These are phyloP conservation scores for Tricholoma hemisulphureum DNA, from an alignment of 768 basidiomycete species.

Conservation along the genomic window DNA sequence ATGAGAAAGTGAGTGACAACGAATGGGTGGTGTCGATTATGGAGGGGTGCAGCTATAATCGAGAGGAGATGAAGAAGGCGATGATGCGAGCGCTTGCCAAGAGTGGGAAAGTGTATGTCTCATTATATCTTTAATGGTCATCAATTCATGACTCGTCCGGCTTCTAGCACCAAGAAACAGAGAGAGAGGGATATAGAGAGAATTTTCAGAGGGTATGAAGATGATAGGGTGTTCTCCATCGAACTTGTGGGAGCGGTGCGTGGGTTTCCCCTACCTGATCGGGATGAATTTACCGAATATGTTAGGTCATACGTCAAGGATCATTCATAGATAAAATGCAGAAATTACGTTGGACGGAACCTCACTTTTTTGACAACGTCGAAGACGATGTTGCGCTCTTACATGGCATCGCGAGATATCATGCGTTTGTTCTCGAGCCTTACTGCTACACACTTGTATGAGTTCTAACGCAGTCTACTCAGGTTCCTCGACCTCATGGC, in stretches of 20 bases:
- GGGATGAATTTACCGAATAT: neutral
- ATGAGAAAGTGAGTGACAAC: too few species aligned
- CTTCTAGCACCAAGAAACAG: too few species aligned
- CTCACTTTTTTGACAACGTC: conserved; percentile 31
- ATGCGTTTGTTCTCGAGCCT: conserved; percentile 32
- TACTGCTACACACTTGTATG: neutral
- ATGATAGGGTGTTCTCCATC: conserved; percentile 46
- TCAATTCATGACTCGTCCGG: too few species aligned
- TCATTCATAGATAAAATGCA: conserved; percentile 47
- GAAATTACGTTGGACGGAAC: conserved; percentile 43
- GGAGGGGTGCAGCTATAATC: neutral
- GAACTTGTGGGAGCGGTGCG: conserved; percentile 50
- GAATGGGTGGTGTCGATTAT: conserved; percentile 1
- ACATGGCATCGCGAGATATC: conserved; percentile 49
- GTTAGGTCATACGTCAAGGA: conserved; percentile 48
- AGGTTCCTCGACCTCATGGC: conserved; percentile 52
- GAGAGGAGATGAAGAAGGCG: neutral
- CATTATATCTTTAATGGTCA: neutral
- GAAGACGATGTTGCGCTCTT: conserved; percentile 35
- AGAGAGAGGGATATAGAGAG: too few species aligned
- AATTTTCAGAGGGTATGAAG: conserved; percentile 42
- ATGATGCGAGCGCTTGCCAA: neutral
- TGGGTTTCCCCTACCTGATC: neutral
- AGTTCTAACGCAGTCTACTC: neutral
- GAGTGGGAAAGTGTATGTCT: conserved; percentile 20